These are phyloP conservation scores for Sporopachydermia cereana DNA, from an alignment of 1,139 yeast genomes.

Conservation along the genomic window DNA sequence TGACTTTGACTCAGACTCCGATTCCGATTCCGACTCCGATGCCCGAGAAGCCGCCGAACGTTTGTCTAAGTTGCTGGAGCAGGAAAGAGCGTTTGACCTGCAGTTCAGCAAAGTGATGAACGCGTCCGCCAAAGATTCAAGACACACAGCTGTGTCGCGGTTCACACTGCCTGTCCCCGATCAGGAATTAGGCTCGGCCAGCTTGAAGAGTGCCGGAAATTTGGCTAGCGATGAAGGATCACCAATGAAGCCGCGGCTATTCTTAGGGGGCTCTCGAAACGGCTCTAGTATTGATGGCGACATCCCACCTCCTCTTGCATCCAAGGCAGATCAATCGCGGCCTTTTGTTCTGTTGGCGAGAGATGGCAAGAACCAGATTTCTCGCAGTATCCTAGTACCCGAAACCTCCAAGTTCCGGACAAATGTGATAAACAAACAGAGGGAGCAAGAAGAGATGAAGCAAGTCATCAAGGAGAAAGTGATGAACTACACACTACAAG, in stretches of 20 bases:
- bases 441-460: conserved; percentile 16
- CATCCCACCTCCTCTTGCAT: too few relatives aligned
- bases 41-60: background rate
- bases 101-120: conserved; percentile 4
- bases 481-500: conserved; percentile 13
- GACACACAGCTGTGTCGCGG: background rate
- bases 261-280: too few relatives aligned
- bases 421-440: conserved; percentile 16
- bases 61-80: background rate
- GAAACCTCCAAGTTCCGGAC: conserved; percentile 17
- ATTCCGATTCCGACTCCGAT: background rate
- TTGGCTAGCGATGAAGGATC: background rate
- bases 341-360: conserved; percentile 18
- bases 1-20: background rate
- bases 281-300: too few relatives aligned
- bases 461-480: conserved; percentile 19
- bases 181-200: background rate
- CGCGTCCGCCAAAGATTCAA: background rate
- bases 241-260: background rate
- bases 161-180: background rate
- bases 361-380: conserved; percentile 15
- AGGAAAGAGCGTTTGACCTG: conserved; percentile 2
- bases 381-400: conserved; percentile 17
- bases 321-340: background rate
- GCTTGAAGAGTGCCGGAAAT: background rate